Base-by-base conservation (phyloP, 2,329 filamentous ascomycete genomes). In the Fusarium albidum region DNA sequence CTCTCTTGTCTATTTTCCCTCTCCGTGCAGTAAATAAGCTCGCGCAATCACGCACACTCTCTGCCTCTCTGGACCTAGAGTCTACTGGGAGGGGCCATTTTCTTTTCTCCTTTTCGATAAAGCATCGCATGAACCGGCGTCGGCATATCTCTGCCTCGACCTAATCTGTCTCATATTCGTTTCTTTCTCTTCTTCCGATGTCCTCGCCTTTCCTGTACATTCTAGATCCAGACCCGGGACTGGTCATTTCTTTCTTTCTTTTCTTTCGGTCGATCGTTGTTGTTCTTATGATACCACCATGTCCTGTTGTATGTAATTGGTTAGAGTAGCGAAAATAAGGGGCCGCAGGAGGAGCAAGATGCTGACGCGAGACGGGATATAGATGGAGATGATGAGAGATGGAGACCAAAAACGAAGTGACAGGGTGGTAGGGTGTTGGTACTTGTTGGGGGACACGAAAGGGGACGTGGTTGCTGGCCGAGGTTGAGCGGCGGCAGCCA, bases 151-250 rank as follows among this genome's bases (percentile, higher is more conserved):
- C 46, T 62, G 60, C 54, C 64, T 65, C 66, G 69, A 69, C 70
- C 64, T 71, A 65, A 70, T 70, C 65, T 60, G 65, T 59, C 55
- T 68, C 58, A 69, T 69, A 66, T 61, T 67, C 61, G 53, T 59
- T 68, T 59, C 55, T 52, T 43, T 57, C 52, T 61, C 63, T 44
- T 35, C 48, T 55, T 41, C 50, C 53, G 54, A 45, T 49, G 46
- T 48, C 55, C 54, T 62, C 54, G 54, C 50, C 49, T 62, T 68
- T 67, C 54, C 50, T 70, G 67, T 73, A 71, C 65, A 72, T 73
- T 69, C 64, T 71, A 72, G 70, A 71, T 59, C 56, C 51, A 50
- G 66, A 65, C 66, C 66, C 65, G 58, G 65, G 68, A 65, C 57
- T 62, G 68, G 68, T 63, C 65, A 49, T 58, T 15, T 10, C 13